These are phyloP conservation scores for Podosphaera xanthii DNA, from an alignment of 2,329 filamentous ascomycete species.

Conservation along the genomic window DNA sequence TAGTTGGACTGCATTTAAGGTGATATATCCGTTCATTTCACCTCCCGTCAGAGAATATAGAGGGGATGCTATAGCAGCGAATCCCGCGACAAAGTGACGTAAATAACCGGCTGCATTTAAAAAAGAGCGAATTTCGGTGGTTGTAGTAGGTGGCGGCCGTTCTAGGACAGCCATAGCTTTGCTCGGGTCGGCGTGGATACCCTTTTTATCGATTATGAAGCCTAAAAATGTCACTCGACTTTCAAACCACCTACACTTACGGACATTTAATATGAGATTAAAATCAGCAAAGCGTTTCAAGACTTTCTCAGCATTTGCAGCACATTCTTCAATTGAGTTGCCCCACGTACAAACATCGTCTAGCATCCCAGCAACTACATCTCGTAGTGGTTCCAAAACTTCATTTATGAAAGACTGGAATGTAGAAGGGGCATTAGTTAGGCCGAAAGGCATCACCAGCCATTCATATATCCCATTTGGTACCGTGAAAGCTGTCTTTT, in stretches of 20 bases:
- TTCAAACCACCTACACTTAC: not conserved
- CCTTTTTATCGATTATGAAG: not conserved
- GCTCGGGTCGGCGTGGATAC: not conserved
- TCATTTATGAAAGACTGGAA: not conserved
- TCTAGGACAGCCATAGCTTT: not conserved
- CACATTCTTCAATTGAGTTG: not conserved
- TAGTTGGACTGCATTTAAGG: not conserved
- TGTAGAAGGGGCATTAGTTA: not conserved
- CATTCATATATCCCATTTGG: not conserved
- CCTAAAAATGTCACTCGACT: not conserved
- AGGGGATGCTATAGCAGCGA: not conserved
- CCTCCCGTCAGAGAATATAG: not conserved
- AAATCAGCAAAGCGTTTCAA: not conserved
- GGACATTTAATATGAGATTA: not conserved
- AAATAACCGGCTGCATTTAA: not conserved
- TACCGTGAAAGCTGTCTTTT: not conserved
- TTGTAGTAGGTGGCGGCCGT: not conserved
- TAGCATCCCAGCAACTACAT: not conserved
- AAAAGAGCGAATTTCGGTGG: not conserved
- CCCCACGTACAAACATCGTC: not conserved
- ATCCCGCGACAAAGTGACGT: not conserved
- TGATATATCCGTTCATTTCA: not conserved
- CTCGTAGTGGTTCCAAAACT: not conserved
- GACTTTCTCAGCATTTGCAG: not conserved
- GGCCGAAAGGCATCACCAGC: not conserved